Base-by-base conservation (phyloP, 2,329 filamentous ascomycete species). In the Huntiella bhutanensis region DNA sequence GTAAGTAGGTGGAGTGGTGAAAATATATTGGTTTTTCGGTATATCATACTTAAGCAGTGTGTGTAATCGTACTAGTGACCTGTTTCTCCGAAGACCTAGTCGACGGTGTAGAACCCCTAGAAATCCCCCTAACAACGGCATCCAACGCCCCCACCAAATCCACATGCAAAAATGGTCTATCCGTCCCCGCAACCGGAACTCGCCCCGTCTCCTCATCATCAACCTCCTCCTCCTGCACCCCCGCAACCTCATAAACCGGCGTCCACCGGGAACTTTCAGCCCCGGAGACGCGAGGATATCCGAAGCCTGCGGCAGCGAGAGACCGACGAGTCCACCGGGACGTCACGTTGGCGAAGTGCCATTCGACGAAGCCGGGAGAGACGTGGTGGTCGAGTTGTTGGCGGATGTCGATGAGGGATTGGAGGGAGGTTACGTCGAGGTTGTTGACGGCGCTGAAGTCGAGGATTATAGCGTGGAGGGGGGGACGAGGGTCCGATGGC, bases 261-360 rank as follows among this genome's bases (percentile, higher is more conserved):
- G 52, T 54, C 60, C 60, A 63, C n/a, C 54, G 53, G 2, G 51
- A 51, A 2, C 61, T 41, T 2, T 54, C 52, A 1, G 51, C 48
- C n/a, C 58, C 57, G 13, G 56, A 51, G 7, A 55, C 50, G 0
- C 54, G 56, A 1, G 59, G 66, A 46, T 61, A 67, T 0, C 73
- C 73, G 49, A 77, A 77, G 0, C 73, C 73, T 1, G 68, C 69
- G 0, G 63, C 63, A 1, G 70, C 65, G 0, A 77, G 64, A 0
- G 73, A 70, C 3, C 71, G 66, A 22, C 70, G 66, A 4, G 70
- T 67, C 73, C 73, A 77, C 6, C 66, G 65, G 54, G 73, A 74
- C 49, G 60, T 60, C 5, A 76, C 60, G 36, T 65, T 64, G 1
- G 71, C 70, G 52, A 77, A 67, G 52, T 72, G 68, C 66, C 67